phyloP scores from a whole-genome alignment of 805 yeast species.

The Zygosaccharomyces pseudorouxii region DNA sequence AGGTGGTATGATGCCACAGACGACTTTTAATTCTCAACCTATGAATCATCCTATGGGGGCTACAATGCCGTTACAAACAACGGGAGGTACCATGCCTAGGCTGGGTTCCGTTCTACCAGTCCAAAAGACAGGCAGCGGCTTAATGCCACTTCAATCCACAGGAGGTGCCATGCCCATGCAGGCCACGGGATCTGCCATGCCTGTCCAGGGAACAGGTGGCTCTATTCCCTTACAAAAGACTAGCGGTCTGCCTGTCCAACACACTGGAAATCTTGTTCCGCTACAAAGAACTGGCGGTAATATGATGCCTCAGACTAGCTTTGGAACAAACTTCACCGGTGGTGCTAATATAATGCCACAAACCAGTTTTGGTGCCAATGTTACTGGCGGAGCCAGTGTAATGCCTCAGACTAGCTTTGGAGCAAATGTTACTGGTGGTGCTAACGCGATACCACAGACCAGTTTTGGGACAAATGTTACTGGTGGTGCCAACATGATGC shows the following conservation, averaged over 20 bases:
- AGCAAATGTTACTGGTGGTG: slow-evolving; percentile 38
- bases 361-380: slow-evolving; percentile 36
- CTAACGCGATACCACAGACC: slow-evolving; percentile 40
- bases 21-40: slow-evolving; percentile 34
- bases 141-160: slow-evolving; percentile 34
- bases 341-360: slow-evolving; percentile 40
- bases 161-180: slow-evolving; percentile 30
- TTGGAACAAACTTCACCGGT: slow-evolving; percentile 44
- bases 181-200: slow-evolving; percentile 35
- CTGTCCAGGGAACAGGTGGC: slow-evolving; percentile 18
- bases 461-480: slow-evolving; percentile 34
- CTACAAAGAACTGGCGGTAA: slow-evolving; percentile 38
- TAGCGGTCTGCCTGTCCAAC: slow-evolving; percentile 38
- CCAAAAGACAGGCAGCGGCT: slow-evolving; percentile 45
- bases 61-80: slow-evolving; percentile 38
- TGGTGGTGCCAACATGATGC: slow-evolving; percentile 39
- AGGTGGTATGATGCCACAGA: slow-evolving; percentile 38
- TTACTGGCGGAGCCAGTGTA: slow-evolving; percentile 35
- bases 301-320: slow-evolving; percentile 39
- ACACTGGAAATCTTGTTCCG: slow-evolving; percentile 39
- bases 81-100: slow-evolving; percentile 39
- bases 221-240: slow-evolving; percentile 35
- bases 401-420: slow-evolving; percentile 43
- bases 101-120: slow-evolving; percentile 35
- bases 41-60: slow-evolving; percentile 31